phyloP scores from a whole-genome alignment of 2,329 filamentous ascomycete genomes.

The Aspergillus floridensis region DNA sequence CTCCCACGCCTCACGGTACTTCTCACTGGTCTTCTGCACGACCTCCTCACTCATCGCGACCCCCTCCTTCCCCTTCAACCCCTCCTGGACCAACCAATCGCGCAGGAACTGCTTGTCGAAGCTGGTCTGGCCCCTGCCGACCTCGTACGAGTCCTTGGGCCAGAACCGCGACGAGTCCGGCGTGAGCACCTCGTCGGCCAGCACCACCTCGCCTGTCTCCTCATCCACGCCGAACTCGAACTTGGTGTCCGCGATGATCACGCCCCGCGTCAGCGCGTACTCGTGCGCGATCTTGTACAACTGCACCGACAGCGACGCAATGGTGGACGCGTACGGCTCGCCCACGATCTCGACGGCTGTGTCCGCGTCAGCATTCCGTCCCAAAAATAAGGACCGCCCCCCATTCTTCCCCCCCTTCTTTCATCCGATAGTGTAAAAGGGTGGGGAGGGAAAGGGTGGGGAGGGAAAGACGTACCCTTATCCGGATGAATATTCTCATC shows the following conservation, averaged over 20 bases:
- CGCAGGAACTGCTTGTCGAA: slow-evolving; percentile 86
- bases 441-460: background rate
- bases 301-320: slow-evolving; percentile 63
- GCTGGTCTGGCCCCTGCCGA: slow-evolving; percentile 73
- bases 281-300: slow-evolving; percentile 58
- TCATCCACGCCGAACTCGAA: slow-evolving; percentile 72
- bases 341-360: slow-evolving; percentile 61
- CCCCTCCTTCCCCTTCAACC: slow-evolving; percentile 71
- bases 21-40: slow-evolving; percentile 63
- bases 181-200: slow-evolving; percentile 83
- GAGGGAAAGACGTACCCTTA: slow-evolving; percentile 46
- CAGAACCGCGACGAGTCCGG: slow-evolving; percentile 86
- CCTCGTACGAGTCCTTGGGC: slow-evolving; percentile 68
- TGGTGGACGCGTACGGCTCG: slow-evolving; percentile 59
- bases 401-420: background rate
- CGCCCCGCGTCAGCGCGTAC: slow-evolving; percentile 56
- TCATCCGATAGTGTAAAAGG: background rate
- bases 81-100: slow-evolving; percentile 73
- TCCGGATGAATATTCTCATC: slow-evolving; percentile 83
- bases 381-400: no score
- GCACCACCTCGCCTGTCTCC: slow-evolving; percentile 63
- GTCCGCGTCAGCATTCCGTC: no score
- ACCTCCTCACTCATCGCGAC: slow-evolving; percentile 72
- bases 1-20: slow-evolving; percentile 75
- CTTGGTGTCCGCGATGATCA: slow-evolving; percentile 76